Percentiles rank a stretch among this genome's conserved stretches.
Conservation (phyloP, 2,329 filamentous ascomycete species). For the Neopestalotiopsis sp. region DNA sequence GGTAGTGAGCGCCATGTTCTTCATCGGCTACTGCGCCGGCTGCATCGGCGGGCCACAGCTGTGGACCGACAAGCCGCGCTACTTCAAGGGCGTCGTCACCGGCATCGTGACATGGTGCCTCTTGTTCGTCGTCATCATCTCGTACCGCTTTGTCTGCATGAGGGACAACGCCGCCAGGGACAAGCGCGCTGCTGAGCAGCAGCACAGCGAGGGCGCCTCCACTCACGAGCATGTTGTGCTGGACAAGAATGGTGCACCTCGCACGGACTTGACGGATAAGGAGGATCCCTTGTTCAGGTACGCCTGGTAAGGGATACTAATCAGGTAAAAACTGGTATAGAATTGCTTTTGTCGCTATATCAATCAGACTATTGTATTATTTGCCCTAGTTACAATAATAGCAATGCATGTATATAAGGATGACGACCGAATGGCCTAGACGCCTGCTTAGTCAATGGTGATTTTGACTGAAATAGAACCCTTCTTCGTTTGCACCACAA, state of each 20-base stretch:
- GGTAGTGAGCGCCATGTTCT: constrained; percentile 52
- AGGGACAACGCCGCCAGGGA: constrained; percentile 40
- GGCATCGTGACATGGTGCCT: constrained; percentile 48
- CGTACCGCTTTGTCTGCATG: constrained; percentile 40
- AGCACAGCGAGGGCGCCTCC: not conserved
- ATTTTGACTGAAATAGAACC: constrained; percentile 4
- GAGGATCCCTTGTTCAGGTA: constrained; percentile 41
- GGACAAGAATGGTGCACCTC: constrained; percentile 30
- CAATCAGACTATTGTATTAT: not conserved
- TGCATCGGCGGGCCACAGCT: constrained; percentile 53
- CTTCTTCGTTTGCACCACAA: constrained; percentile 24
- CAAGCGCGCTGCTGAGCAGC: not conserved
- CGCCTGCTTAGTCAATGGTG: not conserved
- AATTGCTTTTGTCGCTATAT: not conserved
- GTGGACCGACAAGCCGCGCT: constrained; percentile 49
- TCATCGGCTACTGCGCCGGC: constrained; percentile 53
- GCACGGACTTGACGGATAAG: constrained; percentile 40
- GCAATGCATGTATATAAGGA: no score
- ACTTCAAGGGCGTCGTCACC: constrained; percentile 51
- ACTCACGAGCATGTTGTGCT: constrained; percentile 24
- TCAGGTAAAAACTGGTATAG: not conserved
- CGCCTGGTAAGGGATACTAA: constrained; percentile 24
- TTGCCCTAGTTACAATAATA: not conserved
- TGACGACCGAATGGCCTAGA: not conserved
- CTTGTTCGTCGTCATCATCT: constrained; percentile 37